Conservation (phyloP, 257 asterid genomes). For the Nicotiana obtusifolia region DNA sequence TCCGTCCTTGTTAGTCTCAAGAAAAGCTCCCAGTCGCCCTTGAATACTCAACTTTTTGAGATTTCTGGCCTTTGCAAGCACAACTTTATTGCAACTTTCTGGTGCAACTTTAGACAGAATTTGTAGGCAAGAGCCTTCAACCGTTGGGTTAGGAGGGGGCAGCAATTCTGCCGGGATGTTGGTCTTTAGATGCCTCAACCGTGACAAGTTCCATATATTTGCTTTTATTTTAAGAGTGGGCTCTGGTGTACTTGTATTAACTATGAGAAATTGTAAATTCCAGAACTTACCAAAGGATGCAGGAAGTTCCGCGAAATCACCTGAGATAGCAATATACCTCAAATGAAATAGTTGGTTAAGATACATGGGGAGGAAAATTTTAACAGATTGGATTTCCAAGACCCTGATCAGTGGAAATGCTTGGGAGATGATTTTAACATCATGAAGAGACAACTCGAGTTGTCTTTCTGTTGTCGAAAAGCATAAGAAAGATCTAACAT, state of each 20-base stretch:
- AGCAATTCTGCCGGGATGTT: constrained; percentile 39
- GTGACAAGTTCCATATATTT: not conserved
- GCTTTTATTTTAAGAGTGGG: not conserved
- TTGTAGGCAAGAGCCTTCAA: constrained; percentile 28
- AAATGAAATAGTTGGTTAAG: not conserved
- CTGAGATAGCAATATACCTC: constrained; percentile 6
- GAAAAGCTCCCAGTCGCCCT: constrained; percentile 37
- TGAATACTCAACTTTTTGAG: constrained; percentile 47
- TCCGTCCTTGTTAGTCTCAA: constrained; percentile 18
- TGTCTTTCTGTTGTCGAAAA: not conserved
- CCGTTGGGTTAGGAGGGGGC: constrained; percentile 21
- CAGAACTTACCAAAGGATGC: not conserved
- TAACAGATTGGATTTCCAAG: not conserved
- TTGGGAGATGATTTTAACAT: not conserved
- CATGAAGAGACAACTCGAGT: not conserved
- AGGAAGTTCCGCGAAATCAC: not conserved
- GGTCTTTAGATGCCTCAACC: not conserved
- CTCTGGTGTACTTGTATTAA: not conserved
- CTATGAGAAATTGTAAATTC: not conserved
- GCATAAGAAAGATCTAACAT: constrained; percentile 2
- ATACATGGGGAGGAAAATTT: not conserved
- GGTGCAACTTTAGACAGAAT: constrained; percentile 56
- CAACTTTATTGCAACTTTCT: constrained; percentile 51
- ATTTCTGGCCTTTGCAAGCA: constrained; percentile 40
- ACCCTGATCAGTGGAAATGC: constrained; percentile 8